Evolutionary conservation across 2,329 filamentous ascomycete genomes (phyloP).

Genomic region (Curvularia eragrostidis): DNA sequence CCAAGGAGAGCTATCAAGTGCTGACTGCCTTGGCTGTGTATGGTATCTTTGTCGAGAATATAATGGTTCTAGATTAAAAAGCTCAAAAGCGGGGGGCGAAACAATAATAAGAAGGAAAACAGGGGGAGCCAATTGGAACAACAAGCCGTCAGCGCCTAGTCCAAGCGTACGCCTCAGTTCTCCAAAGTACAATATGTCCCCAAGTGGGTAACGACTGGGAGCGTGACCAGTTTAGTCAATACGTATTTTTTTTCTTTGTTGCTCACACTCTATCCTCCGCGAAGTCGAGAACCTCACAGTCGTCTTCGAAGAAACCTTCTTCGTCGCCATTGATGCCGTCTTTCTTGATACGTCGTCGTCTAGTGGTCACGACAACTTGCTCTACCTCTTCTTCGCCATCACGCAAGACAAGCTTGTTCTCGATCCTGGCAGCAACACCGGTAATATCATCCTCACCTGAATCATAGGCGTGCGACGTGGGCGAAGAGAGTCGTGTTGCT

Average conservation of each 20-base stretch:
- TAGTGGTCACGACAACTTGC: slow-evolving; percentile 82
- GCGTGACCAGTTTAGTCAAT: background rate
- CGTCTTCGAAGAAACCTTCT: slow-evolving; percentile 85
- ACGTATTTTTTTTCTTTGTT: background rate
- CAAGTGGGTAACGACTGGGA: background rate
- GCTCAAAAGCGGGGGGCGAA: background rate
- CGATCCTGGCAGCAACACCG: slow-evolving; percentile 55
- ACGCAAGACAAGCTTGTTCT: slow-evolving; percentile 57
- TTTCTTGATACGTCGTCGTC: slow-evolving; percentile 66
- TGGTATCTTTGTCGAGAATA: slow-evolving; percentile 10
- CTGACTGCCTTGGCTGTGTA: background rate
- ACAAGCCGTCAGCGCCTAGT: slow-evolving; percentile 5
- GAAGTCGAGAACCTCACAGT: slow-evolving; percentile 90
- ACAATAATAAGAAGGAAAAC: background rate
- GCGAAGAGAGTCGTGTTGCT: slow-evolving; percentile 55
- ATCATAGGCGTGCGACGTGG: slow-evolving; percentile 44
- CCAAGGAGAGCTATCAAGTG: background rate
- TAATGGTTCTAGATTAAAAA: slow-evolving; percentile 3
- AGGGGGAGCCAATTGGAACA: background rate
- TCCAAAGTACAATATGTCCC: background rate
- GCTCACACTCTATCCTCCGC: slow-evolving; percentile 63
- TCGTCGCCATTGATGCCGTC: slow-evolving; percentile 64
- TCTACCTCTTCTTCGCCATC: slow-evolving; percentile 67
- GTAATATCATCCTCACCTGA: slow-evolving; percentile 52
- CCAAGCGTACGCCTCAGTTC: slow-evolving; percentile 1